phyloP scores from a whole-genome alignment of 2,329 filamentous ascomycete species.

The Pseudopyricularia javanii region DNA sequence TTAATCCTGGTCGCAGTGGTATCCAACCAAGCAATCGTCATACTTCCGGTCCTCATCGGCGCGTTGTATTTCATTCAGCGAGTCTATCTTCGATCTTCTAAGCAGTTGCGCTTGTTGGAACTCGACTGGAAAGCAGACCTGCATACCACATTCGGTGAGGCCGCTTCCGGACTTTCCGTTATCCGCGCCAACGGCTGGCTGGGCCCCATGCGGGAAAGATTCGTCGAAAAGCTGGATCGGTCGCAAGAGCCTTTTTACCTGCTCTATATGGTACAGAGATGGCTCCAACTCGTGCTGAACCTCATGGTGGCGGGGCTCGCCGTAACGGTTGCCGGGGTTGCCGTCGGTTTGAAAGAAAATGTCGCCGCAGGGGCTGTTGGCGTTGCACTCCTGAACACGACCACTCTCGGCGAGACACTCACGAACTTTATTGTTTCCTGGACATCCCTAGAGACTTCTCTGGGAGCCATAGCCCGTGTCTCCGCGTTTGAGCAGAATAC shows the following conservation, averaged over 20 bases:
- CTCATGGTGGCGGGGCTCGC: constrained; percentile 30
- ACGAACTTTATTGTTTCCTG: constrained; percentile 34
- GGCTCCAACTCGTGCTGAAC: constrained; percentile 38
- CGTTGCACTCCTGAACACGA: constrained; percentile 1
- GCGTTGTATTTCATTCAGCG: constrained; percentile 38
- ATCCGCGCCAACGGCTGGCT: constrained; percentile 45
- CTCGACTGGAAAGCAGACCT: constrained; percentile 41
- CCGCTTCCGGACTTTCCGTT: constrained; percentile 34
- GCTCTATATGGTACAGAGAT: constrained; percentile 43
- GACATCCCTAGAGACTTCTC: constrained; percentile 44
- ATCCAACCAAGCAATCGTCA: not conserved
- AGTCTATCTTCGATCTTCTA: constrained; percentile 46
- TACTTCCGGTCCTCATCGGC: constrained; percentile 28
- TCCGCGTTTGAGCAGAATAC: constrained; percentile 36
- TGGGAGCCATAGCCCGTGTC: constrained; percentile 43
- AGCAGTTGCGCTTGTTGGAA: constrained; percentile 47
- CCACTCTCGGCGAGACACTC: constrained; percentile 17
- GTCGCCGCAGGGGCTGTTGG: constrained; percentile 3
- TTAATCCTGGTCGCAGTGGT: not conserved
- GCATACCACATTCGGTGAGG: not conserved
- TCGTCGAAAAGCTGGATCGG: constrained; percentile 34
- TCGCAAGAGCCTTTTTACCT: constrained; percentile 47
- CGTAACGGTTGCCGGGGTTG: constrained; percentile 27
- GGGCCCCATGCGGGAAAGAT: constrained; percentile 18
- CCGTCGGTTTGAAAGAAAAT: constrained; percentile 13